A percentile compares a stretch with the other conserved stretches of the same genome.
These are phyloP conservation scores for Talaromyces nanjingensis DNA, from an alignment of 495 filamentous ascomycete species.

Conservation along the genomic window DNA sequence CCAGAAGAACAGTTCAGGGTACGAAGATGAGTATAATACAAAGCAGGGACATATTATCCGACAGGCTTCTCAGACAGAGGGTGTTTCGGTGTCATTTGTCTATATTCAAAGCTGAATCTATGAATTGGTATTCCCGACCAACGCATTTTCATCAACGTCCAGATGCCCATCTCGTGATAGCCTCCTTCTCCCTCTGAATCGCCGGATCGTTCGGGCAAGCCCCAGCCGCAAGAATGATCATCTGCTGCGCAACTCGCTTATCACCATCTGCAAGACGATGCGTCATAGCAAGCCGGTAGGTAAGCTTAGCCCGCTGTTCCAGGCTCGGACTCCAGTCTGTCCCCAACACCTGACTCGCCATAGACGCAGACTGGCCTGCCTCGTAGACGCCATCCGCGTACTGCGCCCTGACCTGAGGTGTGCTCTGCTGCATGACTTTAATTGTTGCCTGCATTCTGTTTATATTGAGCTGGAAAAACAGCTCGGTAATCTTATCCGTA, in stretches of 20 bases:
- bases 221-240: background rate
- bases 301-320: background rate
- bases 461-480: background rate
- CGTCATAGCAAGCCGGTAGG: background rate
- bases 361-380: background rate
- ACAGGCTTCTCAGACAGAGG: too few relatives aligned
- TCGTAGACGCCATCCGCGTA: background rate
- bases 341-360: background rate
- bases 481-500: background rate
- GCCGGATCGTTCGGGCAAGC: background rate
- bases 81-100: too few relatives aligned
- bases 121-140: background rate
- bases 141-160: background rate
- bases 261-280: background rate
- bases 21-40: too few relatives aligned
- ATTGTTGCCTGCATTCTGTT: background rate
- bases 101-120: background rate
- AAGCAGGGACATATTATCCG: too few relatives aligned
- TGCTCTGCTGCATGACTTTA: background rate
- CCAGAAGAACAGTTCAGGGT: too few relatives aligned
- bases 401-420: background rate
- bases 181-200: background rate
- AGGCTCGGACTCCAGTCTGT: background rate
- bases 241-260: background rate
- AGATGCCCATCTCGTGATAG: background rate